Base-by-base conservation (phyloP, 2,329 filamentous ascomycete species). In the Aspergillus sp. region DNA sequence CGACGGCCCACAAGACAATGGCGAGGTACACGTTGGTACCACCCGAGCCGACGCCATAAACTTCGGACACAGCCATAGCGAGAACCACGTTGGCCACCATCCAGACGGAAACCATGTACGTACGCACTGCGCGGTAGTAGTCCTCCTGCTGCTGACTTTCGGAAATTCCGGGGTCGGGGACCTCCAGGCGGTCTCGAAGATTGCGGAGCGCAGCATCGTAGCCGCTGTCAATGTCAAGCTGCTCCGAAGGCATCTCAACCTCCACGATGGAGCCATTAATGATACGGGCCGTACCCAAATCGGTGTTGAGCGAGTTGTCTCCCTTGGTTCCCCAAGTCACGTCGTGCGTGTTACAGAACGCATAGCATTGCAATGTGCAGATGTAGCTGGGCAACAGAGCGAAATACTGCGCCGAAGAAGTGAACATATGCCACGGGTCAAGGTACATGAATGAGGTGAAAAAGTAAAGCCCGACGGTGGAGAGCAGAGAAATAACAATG, bases 341-440 rank as follows among this genome's bases (percentile, higher is more conserved):
- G 73, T 99, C 95, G 83, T 99, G 95, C 0, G 93, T 96, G 79
- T 99, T 99, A 81, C 95, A 98, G 76, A 99, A 99, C 43, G 95
- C 95, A 77, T 99, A 99, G 18, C 98, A 92, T 75, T 99, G 95
- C 2, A 99, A 83, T 0, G 91, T 98, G 80, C 95, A 98, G 76
- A 99, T 96, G 79, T 98, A 99, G 39, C 83, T 88, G 0, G 95
- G 95, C 36, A 99, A 82, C 24, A 99, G 86, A 47, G 93, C 83
- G 73, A 99, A 97, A 80, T 99, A 99, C 73, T 97, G 93, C 0
- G 83, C 85, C 0, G 90, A 87, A 0, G 89, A 93, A 12, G 95
- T 99, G 78, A 99, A 89, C 90, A 99, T 95, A 80, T 99, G 95
- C 95, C 95, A 99, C 0, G 95, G 95, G 66, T 99, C 96, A 47